Conservation (phyloP, 805 yeast genomes). For the Lachancea mirantina region DNA sequence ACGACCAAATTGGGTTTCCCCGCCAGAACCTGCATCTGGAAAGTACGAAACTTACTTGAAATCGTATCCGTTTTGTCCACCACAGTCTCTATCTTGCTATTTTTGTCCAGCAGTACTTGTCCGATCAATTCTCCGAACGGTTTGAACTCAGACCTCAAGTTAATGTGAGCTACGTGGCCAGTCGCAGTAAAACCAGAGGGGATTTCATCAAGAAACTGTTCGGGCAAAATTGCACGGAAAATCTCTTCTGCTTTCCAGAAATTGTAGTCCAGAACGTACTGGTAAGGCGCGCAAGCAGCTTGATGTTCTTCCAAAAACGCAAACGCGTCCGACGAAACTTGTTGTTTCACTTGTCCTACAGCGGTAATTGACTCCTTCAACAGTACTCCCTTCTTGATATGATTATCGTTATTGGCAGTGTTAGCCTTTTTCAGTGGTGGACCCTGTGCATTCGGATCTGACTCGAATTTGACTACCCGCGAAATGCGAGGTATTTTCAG, state of each 20-base stretch:
- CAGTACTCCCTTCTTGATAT: conserved; percentile 40
- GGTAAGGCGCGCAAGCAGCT: conserved; percentile 45
- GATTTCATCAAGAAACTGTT: conserved; percentile 51
- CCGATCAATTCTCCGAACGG: conserved; percentile 81
- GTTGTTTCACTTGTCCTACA: conserved; percentile 32
- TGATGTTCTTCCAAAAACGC: conserved; percentile 41
- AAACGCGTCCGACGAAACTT: conserved; percentile 38
- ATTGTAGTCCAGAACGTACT: conserved; percentile 54
- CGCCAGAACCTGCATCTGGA: conserved; percentile 88
- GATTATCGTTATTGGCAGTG: conserved; percentile 25
- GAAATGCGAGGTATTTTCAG: conserved; percentile 64
- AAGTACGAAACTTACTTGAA: conserved; percentile 83
- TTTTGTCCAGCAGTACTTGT: conserved; percentile 82
- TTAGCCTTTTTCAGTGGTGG: conserved; percentile 13
- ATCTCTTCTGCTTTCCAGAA: conserved; percentile 92
- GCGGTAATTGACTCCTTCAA: conserved; percentile 45
- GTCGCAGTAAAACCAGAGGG: conserved; percentile 91
- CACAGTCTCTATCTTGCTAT: conserved; percentile 68
- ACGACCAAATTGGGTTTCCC: conserved; percentile 67
- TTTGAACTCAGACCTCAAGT: conserved; percentile 73
- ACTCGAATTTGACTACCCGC: conserved; percentile 47
- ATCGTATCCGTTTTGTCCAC: conserved; percentile 87
- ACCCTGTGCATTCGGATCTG: conserved; percentile 10
- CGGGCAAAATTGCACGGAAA: conserved; percentile 69
- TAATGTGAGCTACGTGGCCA: conserved; percentile 94